Evolutionary conservation across 2,329 filamentous ascomycete genomes (phyloP).

Genomic region (Colletotrichum magnum): DNA sequence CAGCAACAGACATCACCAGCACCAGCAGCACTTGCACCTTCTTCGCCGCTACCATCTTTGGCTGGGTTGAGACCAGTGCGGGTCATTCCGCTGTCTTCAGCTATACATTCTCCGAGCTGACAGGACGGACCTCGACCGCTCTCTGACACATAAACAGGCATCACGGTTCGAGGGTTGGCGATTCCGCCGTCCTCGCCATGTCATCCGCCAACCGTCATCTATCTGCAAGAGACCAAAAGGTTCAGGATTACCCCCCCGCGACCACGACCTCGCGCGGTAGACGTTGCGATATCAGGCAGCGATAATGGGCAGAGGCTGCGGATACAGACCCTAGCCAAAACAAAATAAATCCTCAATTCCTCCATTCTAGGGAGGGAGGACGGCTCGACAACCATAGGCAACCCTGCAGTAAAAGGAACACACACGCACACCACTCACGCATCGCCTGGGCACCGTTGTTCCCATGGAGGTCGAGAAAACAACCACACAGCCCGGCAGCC

Average conservation of each 20-base stretch:
- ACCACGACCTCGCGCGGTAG: conserved; percentile 9
- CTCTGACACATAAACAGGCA: neutral
- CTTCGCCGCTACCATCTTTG: too few relatives aligned
- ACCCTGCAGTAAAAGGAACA: conserved; percentile 16
- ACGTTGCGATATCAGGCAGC: conserved; percentile 11
- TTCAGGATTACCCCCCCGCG: conserved; percentile 1
- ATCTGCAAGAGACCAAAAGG: neutral
- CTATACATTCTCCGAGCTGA: conserved; percentile 3
- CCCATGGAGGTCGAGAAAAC: conserved; percentile 7
- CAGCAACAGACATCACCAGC: neutral
- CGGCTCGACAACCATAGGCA: neutral
- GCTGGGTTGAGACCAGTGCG: conserved; percentile 3
- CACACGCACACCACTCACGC: neutral
- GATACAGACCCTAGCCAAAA: neutral
- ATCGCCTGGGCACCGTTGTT: neutral
- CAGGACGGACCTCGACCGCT: conserved; percentile 1
- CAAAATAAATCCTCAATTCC: too few relatives aligned
- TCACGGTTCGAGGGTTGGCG: neutral
- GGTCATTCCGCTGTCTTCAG: conserved; percentile 13
- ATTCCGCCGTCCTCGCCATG: neutral
- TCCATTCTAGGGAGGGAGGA: neutral
- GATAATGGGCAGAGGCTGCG: neutral
- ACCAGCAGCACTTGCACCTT: neutral
- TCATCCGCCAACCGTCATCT: neutral
- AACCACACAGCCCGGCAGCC: conserved; percentile 11